Evolutionary conservation across 108 stramenopile genomes (phyloP).

Genomic region (Cyclotella kingstonii): DNA sequence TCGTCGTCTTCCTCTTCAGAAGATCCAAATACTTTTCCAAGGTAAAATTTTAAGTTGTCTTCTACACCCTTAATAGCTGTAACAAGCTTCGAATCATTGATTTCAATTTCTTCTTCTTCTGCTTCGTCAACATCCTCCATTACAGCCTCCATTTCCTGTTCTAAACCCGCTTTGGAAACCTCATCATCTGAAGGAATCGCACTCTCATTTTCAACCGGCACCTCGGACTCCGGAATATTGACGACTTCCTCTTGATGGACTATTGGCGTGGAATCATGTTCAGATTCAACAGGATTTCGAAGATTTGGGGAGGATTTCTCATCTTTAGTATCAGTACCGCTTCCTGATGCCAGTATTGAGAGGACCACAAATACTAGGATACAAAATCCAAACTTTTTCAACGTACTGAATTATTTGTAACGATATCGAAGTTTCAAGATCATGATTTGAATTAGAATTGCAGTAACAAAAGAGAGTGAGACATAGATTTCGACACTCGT

Average conservation of each 20-base stretch:
- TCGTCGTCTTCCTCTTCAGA: slow-evolving; percentile 17
- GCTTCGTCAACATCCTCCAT: slow-evolving; percentile 34
- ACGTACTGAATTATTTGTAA: too few relatives aligned
- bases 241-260: slow-evolving; percentile 10
- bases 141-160: slow-evolving; percentile 19
- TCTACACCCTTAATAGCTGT: slow-evolving; percentile 38
- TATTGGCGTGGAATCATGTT: slow-evolving; percentile 8
- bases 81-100: slow-evolving; percentile 33
- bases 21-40: slow-evolving; percentile 36
- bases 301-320: slow-evolving; percentile 12
- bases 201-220: slow-evolving; percentile 6
- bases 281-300: slow-evolving; percentile 33
- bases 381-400: slow-evolving; percentile 14
- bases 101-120: slow-evolving; percentile 44
- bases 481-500: too few relatives aligned
- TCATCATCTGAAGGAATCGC: background rate
- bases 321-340: slow-evolving; percentile 2
- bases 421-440: too few relatives aligned
- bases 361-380: slow-evolving; percentile 16
- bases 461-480: too few relatives aligned
- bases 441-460: too few relatives aligned
- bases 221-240: slow-evolving; percentile 9
- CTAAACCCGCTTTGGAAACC: slow-evolving; percentile 23
- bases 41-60: slow-evolving; percentile 32
- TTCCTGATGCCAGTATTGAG: slow-evolving; percentile 2